phyloP scores from a whole-genome alignment of 2,329 filamentous ascomycete species.

The Aspergillus neotritici region DNA sequence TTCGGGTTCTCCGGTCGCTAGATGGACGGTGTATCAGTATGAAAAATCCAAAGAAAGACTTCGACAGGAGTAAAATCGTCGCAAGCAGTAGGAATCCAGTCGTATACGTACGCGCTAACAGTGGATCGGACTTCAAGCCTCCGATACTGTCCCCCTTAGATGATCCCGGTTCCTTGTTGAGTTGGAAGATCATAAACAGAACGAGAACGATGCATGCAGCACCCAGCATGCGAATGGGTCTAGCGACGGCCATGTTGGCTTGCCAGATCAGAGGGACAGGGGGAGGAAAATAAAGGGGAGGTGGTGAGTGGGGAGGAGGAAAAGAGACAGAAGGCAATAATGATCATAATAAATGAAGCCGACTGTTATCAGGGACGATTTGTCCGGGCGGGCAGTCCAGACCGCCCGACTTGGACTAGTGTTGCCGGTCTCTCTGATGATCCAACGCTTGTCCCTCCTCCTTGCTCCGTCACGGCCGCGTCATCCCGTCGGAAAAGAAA shows the following conservation, averaged over 20 bases:
- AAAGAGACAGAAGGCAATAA: no score
- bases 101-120: constrained; percentile 69
- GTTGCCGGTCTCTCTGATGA: constrained; percentile 1
- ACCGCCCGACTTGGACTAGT: constrained; percentile 21
- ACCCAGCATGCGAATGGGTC: constrained; percentile 74
- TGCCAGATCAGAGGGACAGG: constrained; percentile 19
- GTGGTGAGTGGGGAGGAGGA: background rate
- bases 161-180: constrained; percentile 50
- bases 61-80: background rate
- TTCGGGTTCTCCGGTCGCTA: constrained; percentile 77
- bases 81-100: constrained; percentile 4
- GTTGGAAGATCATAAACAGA: constrained; percentile 71
- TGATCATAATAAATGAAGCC: no score
- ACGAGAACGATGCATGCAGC: constrained; percentile 66
- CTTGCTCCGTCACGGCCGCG: constrained; percentile 4
- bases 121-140: constrained; percentile 72
- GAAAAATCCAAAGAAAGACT: background rate
- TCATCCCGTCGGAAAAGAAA: constrained; percentile 2
- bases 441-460: no score
- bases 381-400: no score
- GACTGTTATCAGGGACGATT: no score
- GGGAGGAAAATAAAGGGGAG: constrained; percentile 8
- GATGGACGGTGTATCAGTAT: constrained; percentile 13
- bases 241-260: constrained; percentile 69
- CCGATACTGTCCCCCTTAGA: constrained; percentile 42